Percentiles rank a stretch among this genome's conserved stretches.
Evolutionary conservation across 495 filamentous ascomycete species (phyloP).

Genomic region (Thermochaetoides thermophila): DNA sequence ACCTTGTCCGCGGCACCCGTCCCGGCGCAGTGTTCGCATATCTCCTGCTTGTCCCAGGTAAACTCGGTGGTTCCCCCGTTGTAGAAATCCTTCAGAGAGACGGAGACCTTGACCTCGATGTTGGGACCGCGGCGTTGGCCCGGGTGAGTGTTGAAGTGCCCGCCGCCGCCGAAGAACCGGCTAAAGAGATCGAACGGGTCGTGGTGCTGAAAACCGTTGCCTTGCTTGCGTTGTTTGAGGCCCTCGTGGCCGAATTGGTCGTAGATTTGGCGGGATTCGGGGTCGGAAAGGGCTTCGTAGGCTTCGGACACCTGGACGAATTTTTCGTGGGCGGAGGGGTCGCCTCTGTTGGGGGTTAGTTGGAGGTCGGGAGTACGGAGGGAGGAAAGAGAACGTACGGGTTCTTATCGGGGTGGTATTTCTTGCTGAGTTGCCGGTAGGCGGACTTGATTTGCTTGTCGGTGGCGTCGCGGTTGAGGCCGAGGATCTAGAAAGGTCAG

Average conservation of each 20-base stretch:
- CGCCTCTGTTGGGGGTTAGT: slow-evolving; percentile 16
- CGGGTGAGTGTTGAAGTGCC: slow-evolving; percentile 56
- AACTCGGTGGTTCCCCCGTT: slow-evolving; percentile 75
- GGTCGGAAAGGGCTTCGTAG: slow-evolving; percentile 81
- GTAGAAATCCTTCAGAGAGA: slow-evolving; percentile 88
- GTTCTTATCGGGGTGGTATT: slow-evolving; percentile 97
- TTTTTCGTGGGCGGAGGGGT: slow-evolving; percentile 70
- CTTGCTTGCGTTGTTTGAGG: slow-evolving; percentile 59
- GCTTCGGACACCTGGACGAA: slow-evolving; percentile 94
- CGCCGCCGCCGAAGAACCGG: slow-evolving; percentile 87
- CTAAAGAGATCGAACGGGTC: slow-evolving; percentile 97
- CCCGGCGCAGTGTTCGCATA: slow-evolving; percentile 87
- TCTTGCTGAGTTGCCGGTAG: slow-evolving; percentile 84
- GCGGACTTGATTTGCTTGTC: slow-evolving; percentile 94
- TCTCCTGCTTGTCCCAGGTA: slow-evolving; percentile 80
- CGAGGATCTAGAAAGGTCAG: slow-evolving; percentile 43
- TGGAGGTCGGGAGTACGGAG: slow-evolving; percentile 3
- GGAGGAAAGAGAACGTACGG: slow-evolving; percentile 44
- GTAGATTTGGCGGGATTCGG: slow-evolving; percentile 77
- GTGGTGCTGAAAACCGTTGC: slow-evolving; percentile 52
- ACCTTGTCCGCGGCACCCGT: slow-evolving; percentile 67
- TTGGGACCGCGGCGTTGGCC: slow-evolving; percentile 75
- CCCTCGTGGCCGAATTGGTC: slow-evolving; percentile 92
- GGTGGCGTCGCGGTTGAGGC: slow-evolving; percentile 62
- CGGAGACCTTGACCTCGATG: slow-evolving; percentile 73